phyloP scores from a whole-genome alignment of 2,329 filamentous ascomycete genomes.

The Chaetomium strumarium region DNA sequence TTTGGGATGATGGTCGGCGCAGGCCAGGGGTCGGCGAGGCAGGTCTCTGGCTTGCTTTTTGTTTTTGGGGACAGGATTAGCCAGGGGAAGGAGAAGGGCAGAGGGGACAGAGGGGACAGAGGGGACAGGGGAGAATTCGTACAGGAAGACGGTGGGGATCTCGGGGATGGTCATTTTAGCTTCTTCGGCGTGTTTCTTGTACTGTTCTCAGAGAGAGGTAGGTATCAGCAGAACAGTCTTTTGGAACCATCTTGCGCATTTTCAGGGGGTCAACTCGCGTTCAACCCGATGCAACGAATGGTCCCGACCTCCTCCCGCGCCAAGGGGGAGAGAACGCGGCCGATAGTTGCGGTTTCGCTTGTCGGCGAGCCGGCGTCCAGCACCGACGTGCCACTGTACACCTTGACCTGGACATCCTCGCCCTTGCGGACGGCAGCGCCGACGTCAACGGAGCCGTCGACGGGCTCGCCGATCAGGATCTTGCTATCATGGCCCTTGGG shows the following conservation, averaged over 20 bases:
- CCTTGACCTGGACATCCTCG: conserved; percentile 48
- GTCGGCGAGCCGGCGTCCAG: conserved; percentile 48
- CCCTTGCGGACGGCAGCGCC: conserved; percentile 51
- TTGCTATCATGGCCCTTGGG: conserved; percentile 45
- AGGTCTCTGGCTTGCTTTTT: conserved; percentile 44
- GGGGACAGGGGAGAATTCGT: not conserved
- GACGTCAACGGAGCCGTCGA: conserved; percentile 48
- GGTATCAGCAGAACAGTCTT: not conserved
- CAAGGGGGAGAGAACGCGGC: conserved; percentile 46
- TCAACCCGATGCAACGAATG: conserved; percentile 54
- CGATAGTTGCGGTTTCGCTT: conserved; percentile 39
- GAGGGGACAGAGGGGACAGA: not conserved
- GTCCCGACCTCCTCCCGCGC: conserved; percentile 45
- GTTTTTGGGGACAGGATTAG: not conserved
- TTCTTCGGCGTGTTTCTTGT: conserved; percentile 46
- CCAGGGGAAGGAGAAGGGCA: not conserved
- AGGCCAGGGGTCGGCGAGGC: conserved; percentile 49
- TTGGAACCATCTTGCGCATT: not conserved
- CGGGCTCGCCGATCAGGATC: conserved; percentile 51
- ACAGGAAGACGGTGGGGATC: conserved; percentile 51
- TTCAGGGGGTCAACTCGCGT: conserved; percentile 32
- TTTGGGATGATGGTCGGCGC: conserved; percentile 48
- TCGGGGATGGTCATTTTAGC: conserved; percentile 46
- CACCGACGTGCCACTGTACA: conserved; percentile 54
- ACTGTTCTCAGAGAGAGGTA: conserved; percentile 24